phyloP scores from a whole-genome alignment of 352 stramenopile species.

The Phytophthora idaei region DNA sequence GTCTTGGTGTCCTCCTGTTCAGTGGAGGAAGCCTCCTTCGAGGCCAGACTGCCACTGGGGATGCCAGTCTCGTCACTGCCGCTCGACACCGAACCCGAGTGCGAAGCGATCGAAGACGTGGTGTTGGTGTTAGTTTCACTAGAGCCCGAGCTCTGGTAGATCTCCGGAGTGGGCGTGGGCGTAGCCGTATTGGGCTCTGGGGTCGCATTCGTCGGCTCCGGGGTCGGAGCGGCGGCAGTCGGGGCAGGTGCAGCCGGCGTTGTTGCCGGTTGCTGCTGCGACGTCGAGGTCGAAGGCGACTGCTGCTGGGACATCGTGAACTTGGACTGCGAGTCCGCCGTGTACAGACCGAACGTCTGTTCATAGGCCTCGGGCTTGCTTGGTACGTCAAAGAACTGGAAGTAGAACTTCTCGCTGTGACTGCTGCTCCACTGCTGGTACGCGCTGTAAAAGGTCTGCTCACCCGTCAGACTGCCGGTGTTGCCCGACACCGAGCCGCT shows the following conservation, averaged over 20 bases:
- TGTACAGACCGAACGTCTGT: constrained; percentile 58
- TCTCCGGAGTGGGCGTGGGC: constrained; percentile 17
- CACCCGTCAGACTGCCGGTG: constrained; percentile 38
- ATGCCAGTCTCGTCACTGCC: not conserved
- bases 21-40: constrained; percentile 1
- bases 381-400: constrained; percentile 79
- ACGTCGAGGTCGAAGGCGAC: constrained; percentile 19
- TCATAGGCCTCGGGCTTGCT: constrained; percentile 52
- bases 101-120: constrained; percentile 19
- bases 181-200: constrained; percentile 18
- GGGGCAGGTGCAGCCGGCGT: constrained; percentile 9
- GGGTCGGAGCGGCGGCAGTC: constrained; percentile 1
- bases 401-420: constrained; percentile 72
- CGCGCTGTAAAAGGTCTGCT: constrained; percentile 55
- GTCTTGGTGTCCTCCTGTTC: constrained; percentile 25
- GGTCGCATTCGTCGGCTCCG: constrained; percentile 11
- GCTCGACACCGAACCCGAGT: constrained; percentile 15
- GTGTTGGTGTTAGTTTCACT: constrained; percentile 22
- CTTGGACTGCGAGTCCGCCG: constrained; percentile 51
- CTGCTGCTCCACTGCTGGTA: constrained; percentile 65
- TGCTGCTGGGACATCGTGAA: constrained; percentile 46
- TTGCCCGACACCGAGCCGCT: constrained; percentile 42
- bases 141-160: constrained; percentile 25
- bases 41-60: not conserved
- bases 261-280: constrained; percentile 18